phyloP scores from a whole-genome alignment of 306 rosid species.

The Quercus engelmannii region DNA sequence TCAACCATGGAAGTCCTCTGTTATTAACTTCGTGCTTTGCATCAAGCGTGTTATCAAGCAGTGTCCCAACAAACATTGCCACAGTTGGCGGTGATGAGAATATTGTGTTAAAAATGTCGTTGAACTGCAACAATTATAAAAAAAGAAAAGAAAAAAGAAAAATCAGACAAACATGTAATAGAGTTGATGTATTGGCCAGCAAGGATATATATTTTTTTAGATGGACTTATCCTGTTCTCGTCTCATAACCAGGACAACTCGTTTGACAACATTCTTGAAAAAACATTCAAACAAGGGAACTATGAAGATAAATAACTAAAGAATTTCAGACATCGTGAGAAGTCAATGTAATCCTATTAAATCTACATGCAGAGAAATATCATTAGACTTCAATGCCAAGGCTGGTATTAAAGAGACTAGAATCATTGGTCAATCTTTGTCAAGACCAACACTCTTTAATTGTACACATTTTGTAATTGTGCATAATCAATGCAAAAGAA shows the following conservation, averaged over 20 bases:
- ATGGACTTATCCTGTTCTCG: no score
- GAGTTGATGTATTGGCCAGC: no score
- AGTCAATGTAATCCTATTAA: neutral
- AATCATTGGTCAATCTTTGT: neutral
- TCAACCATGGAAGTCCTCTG: conserved; percentile 90
- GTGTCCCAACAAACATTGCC: conserved; percentile 75
- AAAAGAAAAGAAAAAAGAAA: neutral
- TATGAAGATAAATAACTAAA: neutral
- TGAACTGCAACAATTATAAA: conserved; percentile 49
- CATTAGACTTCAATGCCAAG: neutral
- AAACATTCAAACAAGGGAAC: neutral
- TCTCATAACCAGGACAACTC: no score
- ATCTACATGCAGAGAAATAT: no score
- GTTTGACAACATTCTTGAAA: neutral
- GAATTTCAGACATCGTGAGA: neutral
- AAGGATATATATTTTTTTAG: no score
- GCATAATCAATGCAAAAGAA: no score
- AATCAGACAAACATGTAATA: conserved; percentile 1
- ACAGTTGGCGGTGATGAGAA: conserved; percentile 88
- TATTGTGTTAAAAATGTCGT: conserved; percentile 79
- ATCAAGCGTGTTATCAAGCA: conserved; percentile 79
- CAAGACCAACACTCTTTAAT: neutral
- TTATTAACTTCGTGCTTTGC: conserved; percentile 38
- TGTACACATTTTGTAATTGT: neutral
- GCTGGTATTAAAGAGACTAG: neutral